These are phyloP conservation scores for Debaryomycetaceae sp. DNA, from an alignment of 1,139 yeast species.

Conservation along the genomic window DNA sequence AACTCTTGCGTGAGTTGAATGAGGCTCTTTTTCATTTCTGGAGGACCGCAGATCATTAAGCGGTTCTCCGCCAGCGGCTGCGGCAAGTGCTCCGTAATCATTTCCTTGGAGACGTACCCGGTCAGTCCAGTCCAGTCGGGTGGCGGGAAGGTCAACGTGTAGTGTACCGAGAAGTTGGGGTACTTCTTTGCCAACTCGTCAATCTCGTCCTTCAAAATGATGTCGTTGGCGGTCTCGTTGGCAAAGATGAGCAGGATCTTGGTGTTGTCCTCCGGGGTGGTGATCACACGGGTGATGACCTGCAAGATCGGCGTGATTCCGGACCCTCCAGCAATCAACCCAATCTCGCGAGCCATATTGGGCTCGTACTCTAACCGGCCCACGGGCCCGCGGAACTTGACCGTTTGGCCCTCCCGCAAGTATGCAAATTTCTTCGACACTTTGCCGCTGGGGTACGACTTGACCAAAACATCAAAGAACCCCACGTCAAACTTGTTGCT, in stretches of 20 bases:
- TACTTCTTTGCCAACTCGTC: constrained; percentile 62
- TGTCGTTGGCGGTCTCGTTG: constrained; percentile 69
- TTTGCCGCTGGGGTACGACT: constrained; percentile 65
- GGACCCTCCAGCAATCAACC: constrained; percentile 78
- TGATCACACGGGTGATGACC: constrained; percentile 58
- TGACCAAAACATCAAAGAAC: constrained; percentile 68
- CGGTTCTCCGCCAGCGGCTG: constrained; percentile 42
- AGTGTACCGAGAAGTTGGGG: constrained; percentile 52
- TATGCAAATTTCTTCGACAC: constrained; percentile 64
- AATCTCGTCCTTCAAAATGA: constrained; percentile 62
- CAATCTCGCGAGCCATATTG: constrained; percentile 58
- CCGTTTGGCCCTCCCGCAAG: constrained; percentile 59
- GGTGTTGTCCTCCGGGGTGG: constrained; percentile 63
- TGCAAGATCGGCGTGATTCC: constrained; percentile 79
- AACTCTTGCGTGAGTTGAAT: constrained; percentile 47
- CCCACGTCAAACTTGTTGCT: constrained; percentile 67
- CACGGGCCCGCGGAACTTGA: constrained; percentile 72
- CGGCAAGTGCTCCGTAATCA: constrained; percentile 52
- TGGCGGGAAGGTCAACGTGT: constrained; percentile 34
- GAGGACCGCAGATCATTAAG: constrained; percentile 73
- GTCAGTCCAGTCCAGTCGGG: constrained; percentile 50
- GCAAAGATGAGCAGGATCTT: constrained; percentile 60
- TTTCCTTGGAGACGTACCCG: constrained; percentile 58
- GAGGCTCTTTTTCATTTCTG: constrained; percentile 56
- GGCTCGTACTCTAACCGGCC: constrained; percentile 61